phyloP scores from a whole-genome alignment of 495 filamentous ascomycete genomes.

The Letharia columbiana region DNA sequence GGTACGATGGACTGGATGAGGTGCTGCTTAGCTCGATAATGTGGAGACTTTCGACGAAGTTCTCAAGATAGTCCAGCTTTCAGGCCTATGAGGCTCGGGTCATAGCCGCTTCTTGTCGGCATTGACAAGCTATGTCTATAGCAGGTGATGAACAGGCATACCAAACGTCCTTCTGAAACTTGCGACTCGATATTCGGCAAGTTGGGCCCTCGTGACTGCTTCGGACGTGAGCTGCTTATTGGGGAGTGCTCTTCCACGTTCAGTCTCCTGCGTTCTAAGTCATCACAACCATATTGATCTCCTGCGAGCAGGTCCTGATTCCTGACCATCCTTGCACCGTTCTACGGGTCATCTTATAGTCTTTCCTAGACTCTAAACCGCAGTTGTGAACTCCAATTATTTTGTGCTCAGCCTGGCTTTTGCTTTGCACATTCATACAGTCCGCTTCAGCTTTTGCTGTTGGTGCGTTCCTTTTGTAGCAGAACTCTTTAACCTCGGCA shows the following conservation, averaged over 20 bases:
- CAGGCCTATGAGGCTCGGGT: background rate
- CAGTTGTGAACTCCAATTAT: background rate
- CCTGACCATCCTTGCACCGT: background rate
- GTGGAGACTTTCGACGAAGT: background rate
- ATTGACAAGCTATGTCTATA: background rate
- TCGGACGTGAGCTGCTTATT: background rate
- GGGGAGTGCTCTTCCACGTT: background rate
- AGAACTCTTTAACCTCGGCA: background rate
- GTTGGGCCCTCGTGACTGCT: background rate
- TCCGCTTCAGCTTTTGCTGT: background rate
- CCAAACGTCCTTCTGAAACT: background rate
- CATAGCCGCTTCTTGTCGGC: background rate
- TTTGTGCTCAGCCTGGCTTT: background rate
- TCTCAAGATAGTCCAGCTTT: background rate
- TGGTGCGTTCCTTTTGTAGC: background rate
- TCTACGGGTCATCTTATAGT: background rate
- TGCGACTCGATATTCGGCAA: background rate
- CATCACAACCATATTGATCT: background rate
- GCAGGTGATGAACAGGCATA: background rate
- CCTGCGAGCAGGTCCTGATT: background rate
- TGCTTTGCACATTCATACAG: background rate
- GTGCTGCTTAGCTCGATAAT: constrained; percentile 12
- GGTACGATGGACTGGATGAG: background rate
- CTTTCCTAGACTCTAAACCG: background rate
- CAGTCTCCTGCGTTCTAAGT: background rate